Conservation (phyloP, 106 monocot species). For the Dendrobium officinale region DNA sequence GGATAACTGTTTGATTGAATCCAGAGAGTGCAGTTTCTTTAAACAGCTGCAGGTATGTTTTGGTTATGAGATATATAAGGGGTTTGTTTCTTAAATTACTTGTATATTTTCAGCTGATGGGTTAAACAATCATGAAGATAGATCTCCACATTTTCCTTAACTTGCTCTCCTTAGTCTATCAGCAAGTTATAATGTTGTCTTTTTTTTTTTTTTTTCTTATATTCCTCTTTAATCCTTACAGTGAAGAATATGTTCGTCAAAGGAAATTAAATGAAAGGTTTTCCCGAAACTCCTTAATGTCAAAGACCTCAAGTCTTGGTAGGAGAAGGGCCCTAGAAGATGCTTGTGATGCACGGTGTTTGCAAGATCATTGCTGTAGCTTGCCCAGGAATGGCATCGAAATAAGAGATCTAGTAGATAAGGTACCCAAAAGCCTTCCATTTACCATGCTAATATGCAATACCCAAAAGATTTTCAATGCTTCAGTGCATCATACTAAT, state of each 20-base stretch:
- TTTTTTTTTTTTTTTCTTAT: background rate
- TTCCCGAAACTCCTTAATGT: constrained; percentile 13
- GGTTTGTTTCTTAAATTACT: background rate
- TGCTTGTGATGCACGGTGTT: background rate
- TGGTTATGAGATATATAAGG: background rate
- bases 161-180: background rate
- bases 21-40: constrained; percentile 67
- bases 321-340: constrained; percentile 25
- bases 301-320: constrained; percentile 21
- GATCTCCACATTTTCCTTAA: background rate
- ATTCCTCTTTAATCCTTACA: constrained; percentile 13
- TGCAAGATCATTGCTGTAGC: constrained; percentile 19
- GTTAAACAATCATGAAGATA: background rate
- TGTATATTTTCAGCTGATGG: background rate
- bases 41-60: constrained; percentile 63
- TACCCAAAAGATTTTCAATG: too few species aligned
- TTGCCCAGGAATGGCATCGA: constrained; percentile 20
- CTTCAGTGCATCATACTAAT: too few species aligned
- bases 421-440: constrained; percentile 25
- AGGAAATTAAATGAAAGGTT: constrained; percentile 29
- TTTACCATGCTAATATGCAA: background rate
- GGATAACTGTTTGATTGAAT: constrained; percentile 37
- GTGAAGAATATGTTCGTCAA: constrained; percentile 59
- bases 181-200: background rate
- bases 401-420: constrained; percentile 22